Percentiles rank a stretch among this genome's conserved stretches.
phyloP scores from a whole-genome alignment of 257 asterid genomes.

The Rauvolfia tetraphylla region DNA sequence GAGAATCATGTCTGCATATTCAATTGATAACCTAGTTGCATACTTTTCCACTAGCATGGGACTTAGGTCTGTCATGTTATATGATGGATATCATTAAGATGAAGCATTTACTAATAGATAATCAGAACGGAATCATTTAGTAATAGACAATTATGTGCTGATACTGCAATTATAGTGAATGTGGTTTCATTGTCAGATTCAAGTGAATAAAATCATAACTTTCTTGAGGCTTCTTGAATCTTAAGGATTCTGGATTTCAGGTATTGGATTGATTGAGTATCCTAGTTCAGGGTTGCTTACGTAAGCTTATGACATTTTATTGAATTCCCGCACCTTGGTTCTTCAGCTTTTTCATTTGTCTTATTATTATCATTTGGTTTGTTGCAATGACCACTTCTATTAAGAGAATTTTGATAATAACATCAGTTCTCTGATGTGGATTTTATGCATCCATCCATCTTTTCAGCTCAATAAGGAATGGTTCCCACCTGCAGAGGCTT shows the following conservation, averaged over 20 bases:
- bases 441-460: slow-evolving; percentile 3
- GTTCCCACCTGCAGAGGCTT: slow-evolving; percentile 82
- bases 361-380: background rate
- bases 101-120: background rate
- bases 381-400: background rate
- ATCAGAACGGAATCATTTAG: background rate
- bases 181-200: background rate
- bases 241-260: background rate
- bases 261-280: background rate
- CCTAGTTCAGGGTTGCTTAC: background rate
- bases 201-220: background rate
- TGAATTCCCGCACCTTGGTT: background rate
- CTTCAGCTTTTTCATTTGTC: background rate
- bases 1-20: no score
- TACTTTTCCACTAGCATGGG: background rate
- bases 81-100: background rate
- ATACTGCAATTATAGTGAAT: background rate
- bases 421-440: background rate
- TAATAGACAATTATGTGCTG: background rate
- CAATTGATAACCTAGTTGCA: background rate
- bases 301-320: background rate
- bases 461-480: slow-evolving; percentile 70
- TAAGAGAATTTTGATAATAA: background rate
- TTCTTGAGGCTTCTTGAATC: background rate
- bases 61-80: background rate